Percentiles rank a stretch among this genome's conserved stretches.
Evolutionary conservation across 345 rosid species (phyloP).

Genomic region (Arabidopsis suecica): DNA sequence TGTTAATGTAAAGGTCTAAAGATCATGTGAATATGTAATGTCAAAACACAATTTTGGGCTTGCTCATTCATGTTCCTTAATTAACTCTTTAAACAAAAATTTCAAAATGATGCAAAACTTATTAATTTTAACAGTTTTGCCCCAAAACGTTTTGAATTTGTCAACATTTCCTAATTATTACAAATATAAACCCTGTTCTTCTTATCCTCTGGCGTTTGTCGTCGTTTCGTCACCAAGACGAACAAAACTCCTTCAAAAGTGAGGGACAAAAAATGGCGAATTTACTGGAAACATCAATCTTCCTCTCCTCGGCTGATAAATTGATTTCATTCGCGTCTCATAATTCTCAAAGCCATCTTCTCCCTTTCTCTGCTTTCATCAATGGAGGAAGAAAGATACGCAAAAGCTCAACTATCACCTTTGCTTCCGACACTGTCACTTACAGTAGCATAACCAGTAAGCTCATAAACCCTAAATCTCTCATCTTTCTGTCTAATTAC

Average conservation of each 20-base stretch:
- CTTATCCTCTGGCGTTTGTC: constrained; percentile 32
- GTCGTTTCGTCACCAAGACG: constrained; percentile 7
- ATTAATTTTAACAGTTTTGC: background rate
- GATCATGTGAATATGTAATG: background rate
- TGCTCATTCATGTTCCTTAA: background rate
- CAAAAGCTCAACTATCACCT: constrained; percentile 32
- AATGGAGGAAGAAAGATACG: constrained; percentile 34
- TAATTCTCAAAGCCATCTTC: constrained; percentile 34
- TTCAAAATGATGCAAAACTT: background rate
- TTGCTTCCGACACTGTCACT: constrained; percentile 28
- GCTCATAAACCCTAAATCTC: constrained; percentile 10
- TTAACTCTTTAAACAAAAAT: background rate
- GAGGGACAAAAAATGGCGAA: constrained; percentile 41
- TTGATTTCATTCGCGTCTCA: constrained; percentile 12
- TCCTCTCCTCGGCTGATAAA: constrained; percentile 46
- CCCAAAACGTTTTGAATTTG: background rate
- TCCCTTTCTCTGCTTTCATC: constrained; percentile 33
- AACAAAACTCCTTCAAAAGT: background rate
- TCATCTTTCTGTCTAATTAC: constrained; percentile 13
- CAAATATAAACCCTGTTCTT: constrained; percentile 8
- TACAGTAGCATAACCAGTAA: constrained; percentile 41
- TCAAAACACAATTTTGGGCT: background rate
- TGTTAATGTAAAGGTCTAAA: background rate
- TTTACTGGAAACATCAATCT: constrained; percentile 38
- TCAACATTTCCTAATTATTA: background rate